Conservation (phyloP, 768 basidiomycete species). For the Xerocomellus chrysenteron region DNA sequence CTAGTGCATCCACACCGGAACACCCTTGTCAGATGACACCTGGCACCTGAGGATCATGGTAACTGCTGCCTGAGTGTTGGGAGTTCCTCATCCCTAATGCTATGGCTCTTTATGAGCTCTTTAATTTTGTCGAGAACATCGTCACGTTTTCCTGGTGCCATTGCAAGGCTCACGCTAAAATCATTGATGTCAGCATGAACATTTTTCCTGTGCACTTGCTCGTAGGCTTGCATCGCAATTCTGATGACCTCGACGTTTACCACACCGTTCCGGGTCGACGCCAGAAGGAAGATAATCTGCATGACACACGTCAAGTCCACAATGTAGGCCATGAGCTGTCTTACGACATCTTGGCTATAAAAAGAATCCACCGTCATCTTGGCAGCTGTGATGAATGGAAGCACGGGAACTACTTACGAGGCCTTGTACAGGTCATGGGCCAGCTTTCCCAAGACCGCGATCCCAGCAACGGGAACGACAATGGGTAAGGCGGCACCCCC, state of each 20-base stretch:
- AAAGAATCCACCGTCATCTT: too few species aligned
- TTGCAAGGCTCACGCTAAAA: background rate
- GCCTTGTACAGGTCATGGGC: background rate
- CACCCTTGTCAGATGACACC: background rate
- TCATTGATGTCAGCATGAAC: background rate
- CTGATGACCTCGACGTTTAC: background rate
- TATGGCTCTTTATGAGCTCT: background rate
- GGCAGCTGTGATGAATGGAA: background rate
- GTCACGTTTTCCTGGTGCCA: background rate
- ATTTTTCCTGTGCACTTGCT: background rate
- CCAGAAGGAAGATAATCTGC: background rate
- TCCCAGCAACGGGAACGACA: background rate
- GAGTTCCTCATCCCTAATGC: background rate
- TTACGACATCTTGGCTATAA: background rate
- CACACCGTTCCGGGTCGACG: too few species aligned
- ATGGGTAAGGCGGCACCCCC: slow-evolving; percentile 1
- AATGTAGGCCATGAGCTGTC: background rate
- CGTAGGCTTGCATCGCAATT: background rate
- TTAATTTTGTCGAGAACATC: background rate
- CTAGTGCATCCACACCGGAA: background rate
- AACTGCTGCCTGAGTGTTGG: background rate
- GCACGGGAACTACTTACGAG: background rate
- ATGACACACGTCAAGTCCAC: slow-evolving; percentile 2
- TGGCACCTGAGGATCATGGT: too few species aligned
- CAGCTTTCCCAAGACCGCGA: background rate